Conservation (phyloP, 305 asterid species). For the Solanum aculeatissimum region DNA sequence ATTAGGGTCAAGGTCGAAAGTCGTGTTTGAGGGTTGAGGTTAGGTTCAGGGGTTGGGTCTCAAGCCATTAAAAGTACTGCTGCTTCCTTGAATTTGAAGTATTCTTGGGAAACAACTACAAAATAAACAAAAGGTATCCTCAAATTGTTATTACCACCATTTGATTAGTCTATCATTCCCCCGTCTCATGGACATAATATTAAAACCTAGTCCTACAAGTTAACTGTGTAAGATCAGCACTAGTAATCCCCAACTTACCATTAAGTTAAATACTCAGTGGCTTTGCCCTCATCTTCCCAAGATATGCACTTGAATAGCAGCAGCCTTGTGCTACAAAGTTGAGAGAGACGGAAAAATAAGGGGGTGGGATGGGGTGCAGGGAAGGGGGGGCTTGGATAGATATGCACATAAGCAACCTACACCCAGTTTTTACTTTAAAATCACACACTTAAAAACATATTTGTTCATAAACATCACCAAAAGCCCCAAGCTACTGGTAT, state of each 20-base stretch:
- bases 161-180: not conserved
- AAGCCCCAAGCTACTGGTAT: not conserved
- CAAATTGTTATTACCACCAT: not conserved
- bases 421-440: not conserved
- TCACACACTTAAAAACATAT: not conserved
- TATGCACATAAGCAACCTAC: not conserved
- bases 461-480: not conserved
- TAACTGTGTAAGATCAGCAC: not conserved
- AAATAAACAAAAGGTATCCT: not conserved
- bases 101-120: not conserved
- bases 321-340: not conserved
- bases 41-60: too few species aligned
- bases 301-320: not conserved
- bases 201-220: not conserved
- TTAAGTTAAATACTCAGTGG: not conserved
- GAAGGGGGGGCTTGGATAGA: not conserved
- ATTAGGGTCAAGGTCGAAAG: not conserved
- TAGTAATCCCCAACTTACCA: not conserved
- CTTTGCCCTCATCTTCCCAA: not conserved
- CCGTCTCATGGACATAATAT: not conserved
- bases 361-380: too few species aligned
- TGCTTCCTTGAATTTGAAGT: not conserved
- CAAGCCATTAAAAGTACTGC: not conserved
- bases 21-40: not conserved
- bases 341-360: not conserved